Evolutionary conservation across 1,139 yeast species (phyloP), one percentile per base, ranked within the genome.

Genomic region (Pichia sp.): DNA sequence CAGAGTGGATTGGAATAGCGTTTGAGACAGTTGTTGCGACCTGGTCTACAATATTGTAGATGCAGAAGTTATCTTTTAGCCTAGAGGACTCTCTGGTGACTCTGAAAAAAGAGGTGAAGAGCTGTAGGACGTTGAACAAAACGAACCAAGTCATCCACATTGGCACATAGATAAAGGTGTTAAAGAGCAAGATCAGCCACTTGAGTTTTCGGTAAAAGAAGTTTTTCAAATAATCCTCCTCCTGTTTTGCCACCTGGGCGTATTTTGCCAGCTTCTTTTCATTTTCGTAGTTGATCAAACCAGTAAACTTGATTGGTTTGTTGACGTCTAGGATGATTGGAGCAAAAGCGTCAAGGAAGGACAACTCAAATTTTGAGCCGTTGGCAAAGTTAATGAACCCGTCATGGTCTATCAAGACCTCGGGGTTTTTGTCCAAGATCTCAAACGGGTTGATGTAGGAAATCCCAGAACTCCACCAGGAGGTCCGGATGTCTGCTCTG

Each of bases 391-490:
- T 74, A 46, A 72, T 63, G 44, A 57, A 57, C 4, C 71, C 71
- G 15, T 60, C 51, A 2, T 50, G 19, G 48, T 67, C 68, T 23
- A 67, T 66, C 26, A 48, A 56, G 38, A 67, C 63, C 23, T 57
- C 59, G 19, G 67, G 64, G 43, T 67, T 63, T 38, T 63, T 61
- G 54, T 67, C 68, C 15, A 69, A 63, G 16, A 68, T 64, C 53
- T 71, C 74, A 64, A 78, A 87, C 0, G 95, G 95, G 64, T 89
- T 95, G 23, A 72, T 71, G 10, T 72, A 65, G 1, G 87, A 79
- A 36, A 87, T 85, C 2, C 87, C 87, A 0, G 95, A 76, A 0
- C 96, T 88, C 77, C 87, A 88, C 85, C 89, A 89, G 34, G 87
- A 79, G 5, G 95, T 84, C 61, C 96, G 78, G 62, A 82, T 84